Evolutionary conservation across 1,284 basidiomycete species (phyloP).

Genomic region (Paramarasmius palmivorus): DNA sequence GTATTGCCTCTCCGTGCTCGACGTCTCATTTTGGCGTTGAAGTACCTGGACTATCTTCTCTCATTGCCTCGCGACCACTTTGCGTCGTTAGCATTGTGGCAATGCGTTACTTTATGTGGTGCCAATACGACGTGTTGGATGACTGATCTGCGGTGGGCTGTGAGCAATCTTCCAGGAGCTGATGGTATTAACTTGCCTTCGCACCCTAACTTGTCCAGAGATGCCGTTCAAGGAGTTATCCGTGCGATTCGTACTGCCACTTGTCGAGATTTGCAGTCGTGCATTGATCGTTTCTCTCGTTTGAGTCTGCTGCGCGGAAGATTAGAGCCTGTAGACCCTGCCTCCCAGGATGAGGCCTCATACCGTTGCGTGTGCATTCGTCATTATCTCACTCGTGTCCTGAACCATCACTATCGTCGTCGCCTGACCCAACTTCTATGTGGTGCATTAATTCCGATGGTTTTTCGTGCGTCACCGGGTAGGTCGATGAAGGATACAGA

Average conservation of each 20-base stretch:
- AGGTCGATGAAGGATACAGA: background rate
- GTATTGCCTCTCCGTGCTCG: conserved; percentile 18
- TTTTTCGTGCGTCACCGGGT: background rate
- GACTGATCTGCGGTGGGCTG: background rate
- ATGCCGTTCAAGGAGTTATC: too few species aligned
- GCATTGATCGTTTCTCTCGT: too few species aligned
- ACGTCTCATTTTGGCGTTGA: conserved; percentile 11
- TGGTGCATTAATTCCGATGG: background rate
- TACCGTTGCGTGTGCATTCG: too few species aligned
- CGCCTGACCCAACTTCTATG: background rate
- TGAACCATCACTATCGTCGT: background rate
- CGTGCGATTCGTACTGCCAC: too few species aligned
- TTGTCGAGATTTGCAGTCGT: too few species aligned
- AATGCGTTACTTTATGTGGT: background rate
- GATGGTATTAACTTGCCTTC: too few species aligned
- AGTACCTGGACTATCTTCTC: conserved; percentile 1
- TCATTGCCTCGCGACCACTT: background rate
- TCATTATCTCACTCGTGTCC: too few species aligned
- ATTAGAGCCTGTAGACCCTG: too few species aligned
- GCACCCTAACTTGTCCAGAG: too few species aligned
- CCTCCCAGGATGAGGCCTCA: too few species aligned
- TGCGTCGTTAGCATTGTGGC: background rate
- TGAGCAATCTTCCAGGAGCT: background rate
- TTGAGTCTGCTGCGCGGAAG: too few species aligned
- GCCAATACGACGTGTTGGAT: background rate